phyloP scores from a whole-genome alignment of 2,329 filamentous ascomycete genomes.

The Blumeria graminis region DNA sequence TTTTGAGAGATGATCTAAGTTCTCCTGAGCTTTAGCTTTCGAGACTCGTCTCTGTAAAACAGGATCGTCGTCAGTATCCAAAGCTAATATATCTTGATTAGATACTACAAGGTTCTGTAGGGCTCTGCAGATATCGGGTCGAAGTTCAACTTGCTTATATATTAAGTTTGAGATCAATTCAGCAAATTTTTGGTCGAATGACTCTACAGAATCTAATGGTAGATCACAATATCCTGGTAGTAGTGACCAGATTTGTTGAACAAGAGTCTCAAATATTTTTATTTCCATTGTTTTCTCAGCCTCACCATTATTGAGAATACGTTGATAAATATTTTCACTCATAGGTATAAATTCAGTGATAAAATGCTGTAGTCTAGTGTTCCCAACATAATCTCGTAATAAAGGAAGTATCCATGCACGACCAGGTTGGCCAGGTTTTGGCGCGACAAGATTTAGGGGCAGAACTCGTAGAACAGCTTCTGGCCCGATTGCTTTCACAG shows the following conservation, averaged over 20 bases:
- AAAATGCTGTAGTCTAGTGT: slow-evolving; percentile 73
- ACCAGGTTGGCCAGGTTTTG: slow-evolving; percentile 53
- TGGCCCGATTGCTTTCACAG: slow-evolving; percentile 74
- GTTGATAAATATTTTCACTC: slow-evolving; percentile 75
- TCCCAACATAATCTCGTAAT: slow-evolving; percentile 69
- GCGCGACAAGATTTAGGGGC: slow-evolving; percentile 63
- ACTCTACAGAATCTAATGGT: slow-evolving; percentile 49
- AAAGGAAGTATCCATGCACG: slow-evolving; percentile 89
- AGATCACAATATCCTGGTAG: slow-evolving; percentile 89
- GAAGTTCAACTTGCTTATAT: slow-evolving; percentile 73
- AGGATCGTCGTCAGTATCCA: slow-evolving; percentile 36
- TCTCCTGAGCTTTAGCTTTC: slow-evolving; percentile 50
- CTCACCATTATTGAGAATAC: slow-evolving; percentile 57
- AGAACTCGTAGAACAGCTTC: slow-evolving; percentile 60
- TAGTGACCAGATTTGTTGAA: slow-evolving; percentile 86
- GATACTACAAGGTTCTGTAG: slow-evolving; percentile 78
- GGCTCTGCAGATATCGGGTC: slow-evolving; percentile 66
- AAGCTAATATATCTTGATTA: slow-evolving; percentile 54
- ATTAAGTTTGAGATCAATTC: slow-evolving; percentile 78
- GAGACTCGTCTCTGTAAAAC: slow-evolving; percentile 57
- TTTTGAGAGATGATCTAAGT: slow-evolving; percentile 53
- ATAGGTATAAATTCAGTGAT: slow-evolving; percentile 65
- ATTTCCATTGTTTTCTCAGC: slow-evolving; percentile 83
- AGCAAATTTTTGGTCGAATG: slow-evolving; percentile 73
- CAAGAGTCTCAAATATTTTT: slow-evolving; percentile 92